Percentiles rank a stretch among this genome's conserved stretches.
These are phyloP conservation scores for Lunularia cruciata DNA, from an alignment of 225 moss, liverwort and hornwort species.

Conservation along the genomic window DNA sequence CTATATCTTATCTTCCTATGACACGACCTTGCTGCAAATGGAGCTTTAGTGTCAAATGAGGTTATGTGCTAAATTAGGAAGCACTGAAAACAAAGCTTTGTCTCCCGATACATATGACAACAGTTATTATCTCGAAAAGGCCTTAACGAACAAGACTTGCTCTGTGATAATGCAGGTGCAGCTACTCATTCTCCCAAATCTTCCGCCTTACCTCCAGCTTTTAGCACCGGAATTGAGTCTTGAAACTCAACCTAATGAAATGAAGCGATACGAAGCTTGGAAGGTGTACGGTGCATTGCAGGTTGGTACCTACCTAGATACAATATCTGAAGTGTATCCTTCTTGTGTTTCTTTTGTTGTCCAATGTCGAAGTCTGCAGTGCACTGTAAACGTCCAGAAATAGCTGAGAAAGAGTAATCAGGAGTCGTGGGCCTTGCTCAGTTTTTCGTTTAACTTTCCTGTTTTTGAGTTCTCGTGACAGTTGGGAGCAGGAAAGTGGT, in stretches of 20 bases:
- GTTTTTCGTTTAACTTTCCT: no score
- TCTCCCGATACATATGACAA: no score
- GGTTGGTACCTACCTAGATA: conserved; percentile 44
- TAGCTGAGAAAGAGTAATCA: no score
- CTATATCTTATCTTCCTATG: no score
- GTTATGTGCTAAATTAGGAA: no score
- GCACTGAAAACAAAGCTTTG: no score
- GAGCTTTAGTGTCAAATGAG: no score
- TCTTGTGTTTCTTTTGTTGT: not conserved
- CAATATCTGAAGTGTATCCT: not conserved
- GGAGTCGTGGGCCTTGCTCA: no score
- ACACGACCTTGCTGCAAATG: no score
- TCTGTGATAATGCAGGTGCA: conserved; percentile 61
- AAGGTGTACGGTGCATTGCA: conserved; percentile 91
- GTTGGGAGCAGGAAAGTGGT: conserved; percentile 83
- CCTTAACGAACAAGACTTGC: not conserved
- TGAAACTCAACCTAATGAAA: conserved; percentile 87
- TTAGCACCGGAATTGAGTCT: conserved; percentile 81
- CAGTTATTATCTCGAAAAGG: no score
- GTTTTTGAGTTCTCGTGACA: conserved; percentile 24
- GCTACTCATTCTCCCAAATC: conserved; percentile 83
- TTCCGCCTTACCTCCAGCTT: conserved; percentile 83
- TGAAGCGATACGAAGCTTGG: conserved; percentile 99
- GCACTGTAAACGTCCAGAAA: no score
- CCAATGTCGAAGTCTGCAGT: not conserved